These are phyloP conservation scores for Mycena kentingensis DNA, from an alignment of 768 basidiomycete genomes.

Conservation along the genomic window DNA sequence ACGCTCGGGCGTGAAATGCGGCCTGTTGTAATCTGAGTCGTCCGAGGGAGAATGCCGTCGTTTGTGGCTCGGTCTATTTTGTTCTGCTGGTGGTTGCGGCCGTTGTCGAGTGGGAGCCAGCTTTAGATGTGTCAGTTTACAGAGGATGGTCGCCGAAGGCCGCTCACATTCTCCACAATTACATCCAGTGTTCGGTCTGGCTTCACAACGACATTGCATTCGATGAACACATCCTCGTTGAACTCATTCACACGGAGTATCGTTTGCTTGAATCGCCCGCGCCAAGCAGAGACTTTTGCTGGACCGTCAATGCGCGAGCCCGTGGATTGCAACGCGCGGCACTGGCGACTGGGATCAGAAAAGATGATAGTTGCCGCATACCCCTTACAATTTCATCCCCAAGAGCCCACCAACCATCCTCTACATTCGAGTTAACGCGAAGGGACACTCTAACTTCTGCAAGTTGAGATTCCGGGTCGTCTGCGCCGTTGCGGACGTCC, in stretches of 20 bases:
- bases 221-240: conserved; percentile 50
- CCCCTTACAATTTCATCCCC: conserved; percentile 58
- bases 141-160: not conserved
- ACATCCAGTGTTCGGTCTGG: conserved; percentile 57
- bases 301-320: conserved; percentile 76
- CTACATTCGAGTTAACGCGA: conserved; percentile 44
- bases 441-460: conserved; percentile 69
- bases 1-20: conserved; percentile 10
- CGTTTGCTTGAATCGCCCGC: conserved; percentile 69
- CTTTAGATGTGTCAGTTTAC: conserved; percentile 1
- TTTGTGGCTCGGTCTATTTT: conserved; percentile 4
- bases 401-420: conserved; percentile 71
- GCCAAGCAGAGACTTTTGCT: conserved; percentile 64
- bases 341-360: conserved; percentile 29
- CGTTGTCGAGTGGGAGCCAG: not conserved
- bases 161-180: conserved; percentile 59
- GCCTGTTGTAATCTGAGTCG: not conserved
- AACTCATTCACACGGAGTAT: conserved; percentile 62
- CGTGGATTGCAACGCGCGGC: conserved; percentile 56
- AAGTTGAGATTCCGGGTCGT: conserved; percentile 55
- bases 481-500: conserved; percentile 59
- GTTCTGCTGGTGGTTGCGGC: not conserved
- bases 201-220: conserved; percentile 59
- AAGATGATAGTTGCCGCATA: not conserved
- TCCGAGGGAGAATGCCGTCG: conserved; percentile 12